Percentiles rank a stretch among this genome's conserved stretches.
Conservation (phyloP, 1,139 yeast species). For the Saccharomycopsis hybrid region DNA sequence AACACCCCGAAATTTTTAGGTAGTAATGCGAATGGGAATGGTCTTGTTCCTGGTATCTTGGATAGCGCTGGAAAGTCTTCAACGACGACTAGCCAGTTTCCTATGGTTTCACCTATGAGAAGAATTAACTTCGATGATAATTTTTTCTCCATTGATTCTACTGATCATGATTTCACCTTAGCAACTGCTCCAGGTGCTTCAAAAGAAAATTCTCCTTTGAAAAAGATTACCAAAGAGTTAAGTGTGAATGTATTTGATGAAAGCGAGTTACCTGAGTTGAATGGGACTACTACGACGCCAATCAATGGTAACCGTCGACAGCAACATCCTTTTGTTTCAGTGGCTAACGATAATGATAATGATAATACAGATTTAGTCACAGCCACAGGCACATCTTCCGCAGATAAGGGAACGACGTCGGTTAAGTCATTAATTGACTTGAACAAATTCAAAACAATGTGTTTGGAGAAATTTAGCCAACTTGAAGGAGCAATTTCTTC, state of each 20-base stretch:
- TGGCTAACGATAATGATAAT: background rate
- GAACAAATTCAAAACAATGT: conserved; percentile 3
- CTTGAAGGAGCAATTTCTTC: conserved; percentile 4
- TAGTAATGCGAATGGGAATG: background rate
- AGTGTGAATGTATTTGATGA: conserved; percentile 2
- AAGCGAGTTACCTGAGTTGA: background rate
- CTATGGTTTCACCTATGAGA: conserved; percentile 7
- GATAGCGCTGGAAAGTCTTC: background rate
- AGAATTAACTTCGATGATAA: conserved; percentile 10
- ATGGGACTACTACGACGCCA: background rate
- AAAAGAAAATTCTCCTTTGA: conserved; percentile 1
- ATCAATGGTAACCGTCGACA: background rate
- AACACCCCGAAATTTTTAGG: too few species aligned
- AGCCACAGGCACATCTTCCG: background rate
- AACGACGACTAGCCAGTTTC: background rate
- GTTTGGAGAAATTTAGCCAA: conserved; percentile 1
- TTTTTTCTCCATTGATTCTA: conserved; percentile 3
- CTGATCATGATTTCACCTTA: background rate
- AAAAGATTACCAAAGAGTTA: conserved; percentile 2
- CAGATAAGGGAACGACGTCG: background rate
- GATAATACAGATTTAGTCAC: background rate
- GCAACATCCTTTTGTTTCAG: too few species aligned
- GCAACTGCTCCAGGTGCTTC: background rate
- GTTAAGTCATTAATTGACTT: conserved; percentile 2
- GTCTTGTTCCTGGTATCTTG: background rate